These are phyloP conservation scores for Melampsora occidentalis DNA, from an alignment of 1,284 basidiomycete species.

Conservation along the genomic window DNA sequence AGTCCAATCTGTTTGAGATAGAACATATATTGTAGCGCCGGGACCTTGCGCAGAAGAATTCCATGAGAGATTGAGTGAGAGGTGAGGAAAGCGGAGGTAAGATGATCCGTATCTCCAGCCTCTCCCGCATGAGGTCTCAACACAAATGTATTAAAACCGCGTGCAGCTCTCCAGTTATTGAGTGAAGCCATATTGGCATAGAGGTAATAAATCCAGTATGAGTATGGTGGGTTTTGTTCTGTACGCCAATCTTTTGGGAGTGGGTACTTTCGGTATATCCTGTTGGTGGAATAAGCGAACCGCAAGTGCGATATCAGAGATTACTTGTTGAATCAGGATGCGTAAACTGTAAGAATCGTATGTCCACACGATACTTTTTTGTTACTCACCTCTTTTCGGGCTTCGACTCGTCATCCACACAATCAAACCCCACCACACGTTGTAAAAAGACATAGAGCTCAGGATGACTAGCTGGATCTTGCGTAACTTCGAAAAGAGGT, in stretches of 20 bases:
- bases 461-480: conserved; percentile 81
- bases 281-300: background rate
- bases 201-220: conserved; percentile 94
- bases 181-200: conserved; percentile 92
- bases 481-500: conserved; percentile 93
- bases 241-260: conserved; percentile 88
- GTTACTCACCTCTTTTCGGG: conserved; percentile 66
- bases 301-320: background rate
- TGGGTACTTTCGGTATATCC: conserved; percentile 75
- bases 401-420: conserved; percentile 97
- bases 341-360: too few species aligned
- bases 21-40: conserved; percentile 70
- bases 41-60: conserved; percentile 94
- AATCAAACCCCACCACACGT: conserved; percentile 92
- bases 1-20: conserved; percentile 95
- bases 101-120: conserved; percentile 96
- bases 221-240: conserved; percentile 84
- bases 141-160: conserved; percentile 98
- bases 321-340: background rate
- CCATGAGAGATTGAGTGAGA: conserved; percentile 98
- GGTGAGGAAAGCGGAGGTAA: conserved; percentile 90
- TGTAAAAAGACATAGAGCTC: conserved; percentile 94
- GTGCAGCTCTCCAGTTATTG: conserved; percentile 80
- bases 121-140: conserved; percentile 96
- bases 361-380: too few species aligned